Percentiles rank a stretch among this genome's conserved stretches.
These are phyloP conservation scores for Celoporthe dispersa DNA, from an alignment of 2,329 filamentous ascomycete genomes.

Conservation along the genomic window DNA sequence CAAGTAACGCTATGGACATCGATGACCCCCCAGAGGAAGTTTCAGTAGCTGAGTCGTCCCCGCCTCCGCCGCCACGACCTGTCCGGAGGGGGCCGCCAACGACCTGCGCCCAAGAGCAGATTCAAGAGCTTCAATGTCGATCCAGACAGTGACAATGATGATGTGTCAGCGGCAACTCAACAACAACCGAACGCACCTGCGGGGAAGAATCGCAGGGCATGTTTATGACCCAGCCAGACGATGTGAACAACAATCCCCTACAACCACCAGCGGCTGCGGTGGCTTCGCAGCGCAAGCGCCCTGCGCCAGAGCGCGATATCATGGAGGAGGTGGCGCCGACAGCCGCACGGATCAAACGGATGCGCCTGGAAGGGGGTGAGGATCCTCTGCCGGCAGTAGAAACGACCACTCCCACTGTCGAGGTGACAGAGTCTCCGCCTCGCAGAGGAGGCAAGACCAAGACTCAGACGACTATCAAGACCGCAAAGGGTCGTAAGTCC, in stretches of 20 bases:
- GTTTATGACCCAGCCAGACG: constrained; percentile 59
- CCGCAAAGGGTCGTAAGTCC: constrained; percentile 45
- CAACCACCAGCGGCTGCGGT: constrained; percentile 20
- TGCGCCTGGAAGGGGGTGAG: constrained; percentile 65
- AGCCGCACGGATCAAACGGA: constrained; percentile 78
- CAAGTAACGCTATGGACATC: constrained; percentile 34
- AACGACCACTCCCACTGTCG: constrained; percentile 33
- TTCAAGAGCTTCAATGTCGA: constrained; percentile 76
- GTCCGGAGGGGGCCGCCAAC: constrained; percentile 39
- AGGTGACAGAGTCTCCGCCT: constrained; percentile 28
- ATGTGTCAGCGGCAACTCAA: constrained; percentile 31
- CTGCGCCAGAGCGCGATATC: constrained; percentile 54
- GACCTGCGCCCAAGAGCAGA: constrained; percentile 53
- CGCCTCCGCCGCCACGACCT: constrained; percentile 32
- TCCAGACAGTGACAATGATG: constrained; percentile 45
- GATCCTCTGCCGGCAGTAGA: constrained; percentile 46
- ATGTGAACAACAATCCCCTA: constrained; percentile 27
- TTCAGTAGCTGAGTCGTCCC: constrained; percentile 16
- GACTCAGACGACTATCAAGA: constrained; percentile 54
- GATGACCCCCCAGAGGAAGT: constrained; percentile 30
- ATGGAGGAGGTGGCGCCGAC: constrained; percentile 78
- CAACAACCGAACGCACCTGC: constrained; percentile 18
- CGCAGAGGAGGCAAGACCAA: constrained; percentile 29
- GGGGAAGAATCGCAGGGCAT: constrained; percentile 47
- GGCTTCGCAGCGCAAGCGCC: constrained; percentile 50